Evolutionary conservation across 305 asterid genomes (phyloP).

Genomic region (Lippia alba): DNA sequence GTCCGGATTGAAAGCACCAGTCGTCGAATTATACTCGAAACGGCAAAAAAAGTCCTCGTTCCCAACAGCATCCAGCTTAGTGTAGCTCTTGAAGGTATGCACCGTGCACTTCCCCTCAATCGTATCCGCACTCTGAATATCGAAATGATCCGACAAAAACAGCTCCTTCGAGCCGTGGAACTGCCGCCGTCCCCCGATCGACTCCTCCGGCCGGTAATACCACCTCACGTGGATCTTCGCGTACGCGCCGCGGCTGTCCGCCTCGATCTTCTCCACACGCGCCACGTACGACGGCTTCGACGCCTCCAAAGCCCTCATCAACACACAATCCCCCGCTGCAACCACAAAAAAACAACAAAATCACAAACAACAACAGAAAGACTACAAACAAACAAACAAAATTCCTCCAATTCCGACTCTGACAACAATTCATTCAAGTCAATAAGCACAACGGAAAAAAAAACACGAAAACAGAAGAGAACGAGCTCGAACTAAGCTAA

Average conservation of each 20-base stretch:
- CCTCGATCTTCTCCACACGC: conserved; percentile 77
- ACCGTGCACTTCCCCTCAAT: conserved; percentile 87
- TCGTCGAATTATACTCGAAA: conserved; percentile 79
- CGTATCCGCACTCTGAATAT: conserved; percentile 79
- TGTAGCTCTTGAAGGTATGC: conserved; percentile 81
- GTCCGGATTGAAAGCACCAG: conserved; percentile 87
- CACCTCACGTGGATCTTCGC: conserved; percentile 72
- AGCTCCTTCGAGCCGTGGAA: conserved; percentile 87
- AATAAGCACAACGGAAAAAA: neutral
- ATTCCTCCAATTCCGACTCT: too few relatives aligned
- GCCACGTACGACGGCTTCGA: conserved; percentile 87
- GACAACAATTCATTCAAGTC: neutral
- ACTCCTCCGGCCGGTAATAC: conserved; percentile 96
- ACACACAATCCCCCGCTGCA: conserved; percentile 82
- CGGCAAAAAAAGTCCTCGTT: conserved; percentile 87
- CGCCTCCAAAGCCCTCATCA: conserved; percentile 80
- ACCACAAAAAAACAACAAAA: neutral
- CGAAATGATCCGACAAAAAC: conserved; percentile 84
- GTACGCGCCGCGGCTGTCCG: conserved; percentile 74
- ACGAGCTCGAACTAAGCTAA: neutral
- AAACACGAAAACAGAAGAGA: neutral
- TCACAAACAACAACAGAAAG: neutral
- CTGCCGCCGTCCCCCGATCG: conserved; percentile 81
- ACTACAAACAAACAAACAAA: conserved; percentile 5
- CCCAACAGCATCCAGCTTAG: conserved; percentile 85